Percentiles rank a stretch among this genome's conserved stretches.
Evolutionary conservation across 1,139 yeast species (phyloP).

Genomic region (Pichia sp.): DNA sequence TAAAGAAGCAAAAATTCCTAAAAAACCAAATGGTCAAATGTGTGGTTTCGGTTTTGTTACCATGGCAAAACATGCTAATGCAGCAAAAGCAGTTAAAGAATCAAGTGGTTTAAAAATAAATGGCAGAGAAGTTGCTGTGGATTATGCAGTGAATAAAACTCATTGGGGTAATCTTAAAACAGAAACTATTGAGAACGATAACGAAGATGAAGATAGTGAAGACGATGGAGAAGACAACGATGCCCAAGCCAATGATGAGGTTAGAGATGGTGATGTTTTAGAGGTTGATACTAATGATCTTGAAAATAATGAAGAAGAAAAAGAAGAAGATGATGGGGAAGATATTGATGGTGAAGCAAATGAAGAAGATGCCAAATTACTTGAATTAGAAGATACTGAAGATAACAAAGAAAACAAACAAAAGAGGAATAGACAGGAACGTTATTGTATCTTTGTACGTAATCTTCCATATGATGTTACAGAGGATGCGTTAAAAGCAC

Average conservation of each 20-base stretch:
- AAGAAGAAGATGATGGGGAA: conserved; percentile 24
- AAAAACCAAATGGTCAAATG: conserved; percentile 83
- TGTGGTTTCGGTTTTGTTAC: conserved; percentile 93
- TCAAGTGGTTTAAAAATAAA: conserved; percentile 70
- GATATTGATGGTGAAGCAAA: conserved; percentile 26
- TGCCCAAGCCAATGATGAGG: too few species aligned
- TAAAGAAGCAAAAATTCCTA: conserved; percentile 83
- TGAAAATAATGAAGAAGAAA: too few species aligned
- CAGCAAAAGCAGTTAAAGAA: conserved; percentile 75
- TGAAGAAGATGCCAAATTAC: conserved; percentile 30
- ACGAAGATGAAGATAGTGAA: conserved; percentile 34
- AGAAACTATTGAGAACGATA: conserved; percentile 38
- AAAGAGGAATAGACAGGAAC: conserved; percentile 56
- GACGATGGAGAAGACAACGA: conserved; percentile 34
- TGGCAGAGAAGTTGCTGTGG: conserved; percentile 92
- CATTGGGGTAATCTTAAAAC: conserved; percentile 59
- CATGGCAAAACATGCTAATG: conserved; percentile 74
- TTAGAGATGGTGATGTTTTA: too few species aligned
- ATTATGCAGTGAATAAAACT: conserved; percentile 82
- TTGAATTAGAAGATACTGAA: conserved; percentile 17
- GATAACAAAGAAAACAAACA: conserved; percentile 30
- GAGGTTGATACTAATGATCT: too few species aligned
- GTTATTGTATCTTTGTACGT: conserved; percentile 74
- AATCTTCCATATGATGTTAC: conserved; percentile 95
- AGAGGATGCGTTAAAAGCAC: conserved; percentile 66